Evolutionary conservation across 2,329 filamentous ascomycete species (phyloP).

Genomic region (Alternaria consortialis): DNA sequence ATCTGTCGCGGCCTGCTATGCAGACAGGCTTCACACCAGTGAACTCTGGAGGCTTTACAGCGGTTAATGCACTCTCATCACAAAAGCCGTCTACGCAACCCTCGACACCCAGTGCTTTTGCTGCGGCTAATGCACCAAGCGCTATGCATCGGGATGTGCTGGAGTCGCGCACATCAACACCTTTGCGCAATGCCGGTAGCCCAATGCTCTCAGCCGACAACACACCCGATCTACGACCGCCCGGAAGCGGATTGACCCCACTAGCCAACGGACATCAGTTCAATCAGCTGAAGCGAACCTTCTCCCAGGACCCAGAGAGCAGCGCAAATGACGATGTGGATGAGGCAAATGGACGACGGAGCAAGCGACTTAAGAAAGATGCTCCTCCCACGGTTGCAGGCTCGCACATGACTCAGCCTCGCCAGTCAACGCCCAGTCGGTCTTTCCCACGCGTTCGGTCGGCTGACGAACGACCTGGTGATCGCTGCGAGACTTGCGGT

Average conservation of each 20-base stretch:
- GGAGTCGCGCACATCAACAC: conserved; percentile 66
- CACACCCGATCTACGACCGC: conserved; percentile 70
- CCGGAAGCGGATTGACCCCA: conserved; percentile 56
- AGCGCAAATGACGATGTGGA: conserved; percentile 66
- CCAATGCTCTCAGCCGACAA: conserved; percentile 71
- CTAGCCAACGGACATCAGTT: conserved; percentile 61
- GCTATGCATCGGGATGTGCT: conserved; percentile 61
- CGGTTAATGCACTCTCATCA: conserved; percentile 65
- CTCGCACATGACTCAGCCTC: conserved; percentile 95
- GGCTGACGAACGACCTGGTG: conserved; percentile 63
- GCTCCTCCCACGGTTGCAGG: conserved; percentile 84
- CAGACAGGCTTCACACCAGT: conserved; percentile 76
- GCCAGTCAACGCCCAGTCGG: conserved; percentile 75
- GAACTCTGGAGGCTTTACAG: conserved; percentile 70
- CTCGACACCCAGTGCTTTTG: conserved; percentile 56
- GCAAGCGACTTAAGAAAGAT: conserved; percentile 90
- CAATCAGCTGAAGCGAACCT: conserved; percentile 78
- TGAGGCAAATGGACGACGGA: conserved; percentile 69
- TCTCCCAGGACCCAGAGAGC: conserved; percentile 64
- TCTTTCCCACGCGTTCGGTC: conserved; percentile 65
- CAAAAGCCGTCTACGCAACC: conserved; percentile 30
- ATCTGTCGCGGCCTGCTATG: conserved; percentile 66
- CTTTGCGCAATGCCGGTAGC: conserved; percentile 68
- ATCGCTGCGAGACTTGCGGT: conserved; percentile 86
- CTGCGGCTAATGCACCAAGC: conserved; percentile 64